These are phyloP conservation scores for Theobroma cacao DNA, from an alignment of 345 rosid species.

Conservation along the genomic window DNA sequence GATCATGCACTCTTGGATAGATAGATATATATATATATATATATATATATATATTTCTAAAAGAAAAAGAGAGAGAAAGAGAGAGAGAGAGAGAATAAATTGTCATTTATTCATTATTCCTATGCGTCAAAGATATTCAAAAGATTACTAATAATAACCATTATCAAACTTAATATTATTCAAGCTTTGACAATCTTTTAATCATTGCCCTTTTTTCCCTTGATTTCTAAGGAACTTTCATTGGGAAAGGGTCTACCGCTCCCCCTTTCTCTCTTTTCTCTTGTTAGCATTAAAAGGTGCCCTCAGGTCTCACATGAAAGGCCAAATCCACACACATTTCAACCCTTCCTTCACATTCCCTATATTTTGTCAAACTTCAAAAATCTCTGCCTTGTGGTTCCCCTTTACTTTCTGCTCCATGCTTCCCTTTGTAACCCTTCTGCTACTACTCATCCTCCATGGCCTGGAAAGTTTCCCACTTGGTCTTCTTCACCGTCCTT, in stretches of 20 bases:
- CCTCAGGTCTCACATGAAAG: slow-evolving; percentile 30
- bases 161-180: slow-evolving; percentile 40
- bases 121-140: slow-evolving; percentile 16
- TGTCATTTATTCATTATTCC: slow-evolving; percentile 7
- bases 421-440: slow-evolving; percentile 39
- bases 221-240: slow-evolving; percentile 51
- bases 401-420: slow-evolving; percentile 31
- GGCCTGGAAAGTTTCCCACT: slow-evolving; percentile 48
- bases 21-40: too few species aligned
- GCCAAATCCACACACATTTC: slow-evolving; percentile 17
- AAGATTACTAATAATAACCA: slow-evolving; percentile 25
- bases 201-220: slow-evolving; percentile 30
- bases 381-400: neutral
- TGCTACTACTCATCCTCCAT: slow-evolving; percentile 34
- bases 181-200: slow-evolving; percentile 31
- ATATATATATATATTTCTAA: too few species aligned
- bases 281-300: slow-evolving; percentile 28
- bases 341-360: slow-evolving; percentile 6
- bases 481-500: slow-evolving; percentile 37
- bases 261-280: neutral
- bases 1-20: too few species aligned
- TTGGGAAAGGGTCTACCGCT: slow-evolving; percentile 36
- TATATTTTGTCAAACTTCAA: neutral
- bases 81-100: neutral
- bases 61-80: neutral